Base-by-base conservation (phyloP, 305 asterid species). In the Rubia balearica region DNA sequence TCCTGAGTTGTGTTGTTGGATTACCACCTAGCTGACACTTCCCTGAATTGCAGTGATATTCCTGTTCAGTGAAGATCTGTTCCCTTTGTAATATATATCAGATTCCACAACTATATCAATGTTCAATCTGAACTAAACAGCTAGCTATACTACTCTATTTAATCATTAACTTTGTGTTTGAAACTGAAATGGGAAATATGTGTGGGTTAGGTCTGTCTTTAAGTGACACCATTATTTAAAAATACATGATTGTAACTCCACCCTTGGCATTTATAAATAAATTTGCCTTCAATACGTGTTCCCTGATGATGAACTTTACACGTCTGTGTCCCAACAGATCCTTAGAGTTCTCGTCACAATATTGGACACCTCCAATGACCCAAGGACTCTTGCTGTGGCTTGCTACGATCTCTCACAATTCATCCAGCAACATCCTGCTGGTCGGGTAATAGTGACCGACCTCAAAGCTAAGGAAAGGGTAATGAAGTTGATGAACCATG, bases 401-500 rank as follows among this genome's bases (percentile, higher is more conserved):
- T 93, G 96, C 81, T 89, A 79, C 71, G 98, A 93, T 80, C 87
- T 93, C 57, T 89, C 98, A 38, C 98, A 90, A 78, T 90, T 93
- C 87, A 88, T 90, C 72, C 97, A 90, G 83, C 75, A 72, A 82
- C 96, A 90, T 81, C 89, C 95, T 65, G 98, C 98, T 19, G 98
- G 98, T 49, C 93, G 97, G 59, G 61, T 90, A 69, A 87, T 93
- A 57, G 85, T 88, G 78, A 87, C 86, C 0, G 94, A 93, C 85
- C 94, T 93, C 81, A 93, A 93, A 84, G 94, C 98, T 3, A 93
- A 93, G 85, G 97, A 93, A 12, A 89, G 92, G 59, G 97, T 90
- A 76, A 93, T 93, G 98, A 93, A 93, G 83, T 71, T 93, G 86
- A 85, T 93, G 95, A 93, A 89, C 85, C 96, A 93, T 59, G 94